Percentiles rank a stretch among this genome's conserved stretches.
phyloP scores from a whole-genome alignment of 2,329 filamentous ascomycete species.

The Exophiala alcalophila region DNA sequence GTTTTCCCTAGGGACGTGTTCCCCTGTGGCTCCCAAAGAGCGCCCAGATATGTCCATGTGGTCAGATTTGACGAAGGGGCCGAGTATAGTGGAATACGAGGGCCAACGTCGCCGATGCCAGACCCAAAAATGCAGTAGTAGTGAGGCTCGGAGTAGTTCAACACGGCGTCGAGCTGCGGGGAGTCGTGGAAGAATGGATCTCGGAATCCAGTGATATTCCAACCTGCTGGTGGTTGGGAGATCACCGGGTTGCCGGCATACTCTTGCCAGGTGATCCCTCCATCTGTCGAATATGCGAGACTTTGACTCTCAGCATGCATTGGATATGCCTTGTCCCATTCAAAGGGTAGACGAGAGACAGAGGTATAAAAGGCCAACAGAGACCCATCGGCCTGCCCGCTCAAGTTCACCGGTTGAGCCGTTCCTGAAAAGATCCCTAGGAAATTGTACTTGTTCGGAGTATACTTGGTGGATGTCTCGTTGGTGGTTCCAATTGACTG shows the following conservation, averaged over 20 bases:
- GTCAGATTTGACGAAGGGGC: slow-evolving; percentile 24
- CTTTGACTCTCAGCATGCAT: slow-evolving; percentile 47
- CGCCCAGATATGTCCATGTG: slow-evolving; percentile 27
- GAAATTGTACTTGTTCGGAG: slow-evolving; percentile 36
- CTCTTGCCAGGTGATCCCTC: slow-evolving; percentile 48
- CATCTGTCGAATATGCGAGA: slow-evolving; percentile 45
- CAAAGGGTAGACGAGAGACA: slow-evolving; percentile 46
- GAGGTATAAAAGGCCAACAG: slow-evolving; percentile 50
- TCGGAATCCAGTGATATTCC: slow-evolving; percentile 45
- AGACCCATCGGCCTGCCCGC: slow-evolving; percentile 39
- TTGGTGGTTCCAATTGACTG: slow-evolving; percentile 1
- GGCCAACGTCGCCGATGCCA: slow-evolving; percentile 33
- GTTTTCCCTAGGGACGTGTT: slow-evolving; percentile 23
- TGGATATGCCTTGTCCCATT: slow-evolving; percentile 45
- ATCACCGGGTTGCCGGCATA: slow-evolving; percentile 49
- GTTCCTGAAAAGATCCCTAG: slow-evolving; percentile 43
- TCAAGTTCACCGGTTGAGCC: slow-evolving; percentile 31
- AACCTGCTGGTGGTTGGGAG: slow-evolving; percentile 31
- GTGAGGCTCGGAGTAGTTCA: slow-evolving; percentile 9
- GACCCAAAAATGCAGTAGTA: slow-evolving; percentile 12
- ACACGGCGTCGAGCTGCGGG: slow-evolving; percentile 5
- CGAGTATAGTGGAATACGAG: slow-evolving; percentile 41
- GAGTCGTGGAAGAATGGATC: slow-evolving; percentile 37
- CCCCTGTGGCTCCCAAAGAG: slow-evolving; percentile 17
- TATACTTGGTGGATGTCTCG: neutral